Evolutionary conservation across 768 basidiomycete genomes (phyloP), one percentile per base, ranked within the genome.

Genomic region (Pisolithus tinctorius): DNA sequence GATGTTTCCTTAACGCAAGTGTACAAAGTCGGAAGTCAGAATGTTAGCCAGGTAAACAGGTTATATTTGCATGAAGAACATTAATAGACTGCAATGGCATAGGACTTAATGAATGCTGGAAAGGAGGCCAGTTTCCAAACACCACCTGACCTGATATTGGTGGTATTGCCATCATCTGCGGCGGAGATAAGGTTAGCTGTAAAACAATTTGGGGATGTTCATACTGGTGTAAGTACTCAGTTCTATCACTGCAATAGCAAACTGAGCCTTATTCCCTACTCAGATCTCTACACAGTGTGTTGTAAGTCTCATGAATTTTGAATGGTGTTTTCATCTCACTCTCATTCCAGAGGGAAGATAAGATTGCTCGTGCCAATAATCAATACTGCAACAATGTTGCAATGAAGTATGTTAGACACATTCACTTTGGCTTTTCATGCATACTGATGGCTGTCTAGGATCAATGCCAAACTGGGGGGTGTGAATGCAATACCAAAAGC

Each of bases 191-290:
- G 79, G 11, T 63, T 63, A 3, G 47, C 56, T 0, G 72, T 86
- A 25, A 86, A 86, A 53, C 70, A 72, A 23, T 82, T 75, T 72
- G 82, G 83, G 0, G 83, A 84, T 58, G 61, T 66, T n/a, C 51
- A 31, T n/a, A 25, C 50, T 59, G 76, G 75, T n/a, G 66, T 69
- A 47, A 50, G 65, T 40, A 4, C n/a, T 34, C 16, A 41, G 45
- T 1, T 29, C 7, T n/a, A 34, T 13, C 11, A 34, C 13, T 11
- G 13, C 14, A 52, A 14, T 52, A 17, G 17, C 13, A 23, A 6
- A 34, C 9, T 34, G 17, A 20, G 23, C n/a, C 9, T 31, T 36
- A 8, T 10, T 16, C 4, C 31, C 27, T 47, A 16, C 43, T 11
- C 55, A 67, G 66, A 45, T 69, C 20, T 49, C 65, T 23, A 67